Percentiles rank a stretch among this genome's conserved stretches.
phyloP scores from a whole-genome alignment of 768 basidiomycete genomes.

The Hygrophorus russula region DNA sequence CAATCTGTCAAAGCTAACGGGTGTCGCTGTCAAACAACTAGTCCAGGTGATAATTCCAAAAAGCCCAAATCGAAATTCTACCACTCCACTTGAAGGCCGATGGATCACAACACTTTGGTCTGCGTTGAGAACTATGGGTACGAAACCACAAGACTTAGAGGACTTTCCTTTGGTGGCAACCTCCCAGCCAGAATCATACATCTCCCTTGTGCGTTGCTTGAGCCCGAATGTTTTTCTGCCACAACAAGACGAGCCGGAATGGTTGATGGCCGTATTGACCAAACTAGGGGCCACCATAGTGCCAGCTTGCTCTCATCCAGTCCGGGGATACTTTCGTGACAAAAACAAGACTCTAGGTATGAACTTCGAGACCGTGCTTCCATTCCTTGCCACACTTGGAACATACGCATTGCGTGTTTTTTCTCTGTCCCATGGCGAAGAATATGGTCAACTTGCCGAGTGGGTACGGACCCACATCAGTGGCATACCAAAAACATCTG shows the following conservation, averaged over 20 bases:
- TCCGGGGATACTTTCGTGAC: no score
- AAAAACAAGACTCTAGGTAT: no score
- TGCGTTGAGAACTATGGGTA: constrained; percentile 9
- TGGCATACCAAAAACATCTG: constrained; percentile 7
- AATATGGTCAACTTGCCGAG: constrained; percentile 15
- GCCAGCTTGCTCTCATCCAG: no score
- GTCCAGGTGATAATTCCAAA: no score
- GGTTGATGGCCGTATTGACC: no score
- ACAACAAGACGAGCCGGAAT: no score
- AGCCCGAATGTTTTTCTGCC: constrained; percentile 9
- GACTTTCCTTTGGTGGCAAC: constrained; percentile 21
- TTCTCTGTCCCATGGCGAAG: constrained; percentile 8
- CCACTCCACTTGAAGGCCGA: not conserved
- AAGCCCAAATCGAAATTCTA: no score
- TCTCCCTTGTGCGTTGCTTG: constrained; percentile 11
- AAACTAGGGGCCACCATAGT: no score
- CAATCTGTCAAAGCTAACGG: not conserved
- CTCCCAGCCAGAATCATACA: constrained; percentile 8
- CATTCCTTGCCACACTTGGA: constrained; percentile 4
- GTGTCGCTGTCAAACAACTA: not conserved
- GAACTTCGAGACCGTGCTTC: not conserved
- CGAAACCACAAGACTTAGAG: constrained; percentile 9
- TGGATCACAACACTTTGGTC: constrained; percentile 27
- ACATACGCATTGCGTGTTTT: constrained; percentile 10
- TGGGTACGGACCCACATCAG: constrained; percentile 18